Base-by-base conservation (phyloP, 192 early-diverging fungal genomes). In the Helicostylum pulchrum region DNA sequence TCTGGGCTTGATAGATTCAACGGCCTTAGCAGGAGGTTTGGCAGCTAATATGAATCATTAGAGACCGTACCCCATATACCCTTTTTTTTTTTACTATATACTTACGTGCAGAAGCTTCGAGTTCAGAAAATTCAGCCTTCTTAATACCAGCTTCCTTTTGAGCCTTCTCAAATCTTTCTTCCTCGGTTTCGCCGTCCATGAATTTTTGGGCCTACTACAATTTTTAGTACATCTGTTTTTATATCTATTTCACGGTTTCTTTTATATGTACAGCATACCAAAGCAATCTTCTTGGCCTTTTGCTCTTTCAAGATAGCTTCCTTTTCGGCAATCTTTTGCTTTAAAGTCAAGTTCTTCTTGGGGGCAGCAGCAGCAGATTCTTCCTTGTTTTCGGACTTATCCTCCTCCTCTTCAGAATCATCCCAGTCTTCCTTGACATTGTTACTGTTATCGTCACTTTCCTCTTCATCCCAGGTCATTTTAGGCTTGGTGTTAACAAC, bases 401-500 rank as follows among this genome's bases (percentile, higher is more conserved):
- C 21, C 10, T 19, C 51, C 30, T 21, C 21, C 30, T 30, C 51
- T 7, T 52, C 51, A 52, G 10, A 7, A 19, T 59, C 57, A 15
- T 80, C 80, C 15, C 82, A 81, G 7, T 78, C 81, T 49, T 84
- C 81, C 78, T 81, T 84, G 52, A 77, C 77, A 54, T 87, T 85
- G 67, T 78, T 79, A 64, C 78, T 65, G 64, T 80, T 65, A 50
- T 78, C 75, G 23, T 78, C 80, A 60, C 68, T 73, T 57, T 83
- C 84, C 34, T 87, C 84, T 51, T 90, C 86, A 39, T 86, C 85
- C 63, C 76, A 85, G 75, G 82, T 74, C 73, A 79, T 78, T 67
- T 73, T 72, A 26, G 61, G 57, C 39, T 14, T 59, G 36, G 78
- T 64, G 51, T 72, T 68, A 20, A 69, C 70, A 46, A 77, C 63